phyloP scores from a whole-genome alignment of 164 flowering plant species.

The Magnolia officinalis region DNA sequence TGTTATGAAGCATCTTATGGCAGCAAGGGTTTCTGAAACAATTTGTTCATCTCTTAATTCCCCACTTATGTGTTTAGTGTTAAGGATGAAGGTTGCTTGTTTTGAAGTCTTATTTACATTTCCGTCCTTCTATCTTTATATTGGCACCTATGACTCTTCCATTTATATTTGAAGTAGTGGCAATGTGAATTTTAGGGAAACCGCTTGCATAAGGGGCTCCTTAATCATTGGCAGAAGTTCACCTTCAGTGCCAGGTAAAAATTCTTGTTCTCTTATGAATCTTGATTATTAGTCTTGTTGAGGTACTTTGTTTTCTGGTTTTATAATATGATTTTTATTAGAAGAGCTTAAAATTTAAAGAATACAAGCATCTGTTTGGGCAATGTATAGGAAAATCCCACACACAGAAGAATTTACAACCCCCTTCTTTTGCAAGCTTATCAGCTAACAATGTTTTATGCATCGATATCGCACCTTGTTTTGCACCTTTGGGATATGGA shows the following conservation, averaged over 20 bases:
- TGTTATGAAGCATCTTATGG: no score
- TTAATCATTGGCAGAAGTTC: constrained; percentile 95
- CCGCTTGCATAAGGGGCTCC: constrained; percentile 84
- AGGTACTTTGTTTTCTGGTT: neutral
- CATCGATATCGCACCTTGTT: no score
- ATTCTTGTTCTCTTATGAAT: constrained; percentile 1
- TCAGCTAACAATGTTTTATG: no score
- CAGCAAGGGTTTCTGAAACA: no score
- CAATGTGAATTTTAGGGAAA: constrained; percentile 52
- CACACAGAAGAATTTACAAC: no score
- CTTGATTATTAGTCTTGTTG: neutral
- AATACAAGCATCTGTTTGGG: no score
- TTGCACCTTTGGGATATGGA: no score
- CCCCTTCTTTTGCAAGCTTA: no score
- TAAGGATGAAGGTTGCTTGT: neutral
- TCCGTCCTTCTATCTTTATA: constrained; percentile 1
- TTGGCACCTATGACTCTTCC: neutral
- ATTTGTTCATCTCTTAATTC: no score
- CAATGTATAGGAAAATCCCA: no score
- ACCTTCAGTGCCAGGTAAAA: constrained; percentile 94
- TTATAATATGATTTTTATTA: no score
- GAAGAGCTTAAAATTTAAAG: no score
- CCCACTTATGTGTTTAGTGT: neutral
- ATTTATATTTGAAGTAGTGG: neutral
- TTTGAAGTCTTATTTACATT: neutral